A percentile compares a stretch with the other conserved stretches of the same genome.
Evolutionary conservation across 352 stramenopile genomes (phyloP).

Genomic region (Poterioochromonas sp.): DNA sequence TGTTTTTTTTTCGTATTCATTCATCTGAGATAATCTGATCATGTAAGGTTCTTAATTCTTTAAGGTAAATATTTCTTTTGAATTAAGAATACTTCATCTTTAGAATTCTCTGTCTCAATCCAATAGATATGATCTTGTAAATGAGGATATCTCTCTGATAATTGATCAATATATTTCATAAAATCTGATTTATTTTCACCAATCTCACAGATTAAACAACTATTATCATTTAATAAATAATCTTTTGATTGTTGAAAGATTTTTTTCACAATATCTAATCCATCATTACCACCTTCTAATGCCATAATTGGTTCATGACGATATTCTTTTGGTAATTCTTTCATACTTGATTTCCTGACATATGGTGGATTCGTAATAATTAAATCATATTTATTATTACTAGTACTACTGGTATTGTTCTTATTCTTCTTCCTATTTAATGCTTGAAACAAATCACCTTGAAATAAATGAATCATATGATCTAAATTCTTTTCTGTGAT

Average conservation of each 20-base stretch:
- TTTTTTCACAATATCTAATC: not conserved
- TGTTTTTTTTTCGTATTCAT: no score
- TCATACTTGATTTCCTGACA: slow-evolving; percentile 43
- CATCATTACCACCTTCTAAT: slow-evolving; percentile 1
- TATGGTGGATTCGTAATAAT: slow-evolving; percentile 48
- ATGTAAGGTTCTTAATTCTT: no score
- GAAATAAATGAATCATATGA: not conserved
- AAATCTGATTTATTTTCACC: not conserved
- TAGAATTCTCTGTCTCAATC: not conserved
- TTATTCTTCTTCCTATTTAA: not conserved
- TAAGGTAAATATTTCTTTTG: no score
- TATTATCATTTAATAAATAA: not conserved
- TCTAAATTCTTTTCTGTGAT: not conserved
- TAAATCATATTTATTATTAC: slow-evolving; percentile 36
- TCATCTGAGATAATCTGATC: no score
- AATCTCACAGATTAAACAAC: not conserved
- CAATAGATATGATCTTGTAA: not conserved
- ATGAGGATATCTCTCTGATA: not conserved
- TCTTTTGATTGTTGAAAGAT: not conserved
- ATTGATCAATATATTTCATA: not conserved
- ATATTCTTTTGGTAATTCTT: slow-evolving; percentile 26
- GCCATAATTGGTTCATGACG: not conserved
- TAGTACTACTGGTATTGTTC: not conserved
- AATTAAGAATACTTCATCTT: not conserved
- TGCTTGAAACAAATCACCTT: not conserved